Percentiles rank a stretch among this genome's conserved stretches.
phyloP scores from a whole-genome alignment of 805 yeast genomes.

The Torulaspora microellipsoides region DNA sequence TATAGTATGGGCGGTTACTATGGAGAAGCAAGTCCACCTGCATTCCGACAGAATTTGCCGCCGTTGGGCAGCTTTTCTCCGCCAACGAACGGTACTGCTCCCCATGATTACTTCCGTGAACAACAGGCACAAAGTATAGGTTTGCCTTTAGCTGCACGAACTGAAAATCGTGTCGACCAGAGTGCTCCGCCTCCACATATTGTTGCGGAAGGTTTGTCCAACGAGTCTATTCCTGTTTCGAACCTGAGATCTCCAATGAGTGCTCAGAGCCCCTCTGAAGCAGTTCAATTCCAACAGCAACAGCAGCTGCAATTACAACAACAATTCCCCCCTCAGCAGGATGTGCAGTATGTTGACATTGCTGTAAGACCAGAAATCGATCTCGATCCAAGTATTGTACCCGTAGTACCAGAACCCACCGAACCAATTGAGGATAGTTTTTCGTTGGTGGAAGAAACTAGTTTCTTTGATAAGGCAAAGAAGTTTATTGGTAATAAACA shows the following conservation, averaged over 20 bases:
- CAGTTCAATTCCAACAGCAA: constrained; percentile 9
- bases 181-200: constrained; percentile 11
- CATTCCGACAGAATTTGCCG: constrained; percentile 30
- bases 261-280: constrained; percentile 16
- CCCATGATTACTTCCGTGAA: constrained; percentile 18
- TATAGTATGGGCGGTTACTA: constrained; percentile 13
- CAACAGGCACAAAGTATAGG: constrained; percentile 19
- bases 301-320: constrained; percentile 12
- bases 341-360: constrained; percentile 17
- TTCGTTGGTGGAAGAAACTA: constrained; percentile 74
- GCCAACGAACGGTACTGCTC: constrained; percentile 32
- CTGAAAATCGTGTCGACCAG: constrained; percentile 11
- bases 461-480: constrained; percentile 89
- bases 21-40: constrained; percentile 6
- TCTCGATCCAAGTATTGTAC: constrained; percentile 64
- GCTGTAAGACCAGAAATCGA: constrained; percentile 40
- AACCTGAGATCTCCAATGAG: constrained; percentile 33
- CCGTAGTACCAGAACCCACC: constrained; percentile 83
- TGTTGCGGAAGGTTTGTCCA: constrained; percentile 19
- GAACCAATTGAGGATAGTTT: constrained; percentile 51
- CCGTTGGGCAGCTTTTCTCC: constrained; percentile 38
- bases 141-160: constrained; percentile 26
- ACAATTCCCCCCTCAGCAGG: constrained; percentile 25
- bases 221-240: constrained; percentile 35
- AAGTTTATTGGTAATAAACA: constrained; percentile 84